phyloP scores from a whole-genome alignment of 177 flowering plant species.

The Vitis hybrid region DNA sequence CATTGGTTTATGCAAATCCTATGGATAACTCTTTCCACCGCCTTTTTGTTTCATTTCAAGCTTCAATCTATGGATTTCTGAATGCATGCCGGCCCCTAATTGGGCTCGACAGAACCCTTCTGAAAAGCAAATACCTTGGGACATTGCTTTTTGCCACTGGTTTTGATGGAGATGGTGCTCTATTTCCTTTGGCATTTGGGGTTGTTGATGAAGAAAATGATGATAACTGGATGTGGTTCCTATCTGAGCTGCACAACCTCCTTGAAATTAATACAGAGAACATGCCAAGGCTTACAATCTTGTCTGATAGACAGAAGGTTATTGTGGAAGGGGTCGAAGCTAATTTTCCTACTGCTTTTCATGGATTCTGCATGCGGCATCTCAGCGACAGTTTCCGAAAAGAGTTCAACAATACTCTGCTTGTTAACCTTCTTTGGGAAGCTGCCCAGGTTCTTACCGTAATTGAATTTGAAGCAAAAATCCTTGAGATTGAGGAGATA shows the following conservation, averaged over 20 bases:
- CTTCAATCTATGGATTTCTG: constrained; percentile 39
- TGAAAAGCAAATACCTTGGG: constrained; percentile 40
- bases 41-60: constrained; percentile 37
- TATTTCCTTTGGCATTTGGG: constrained; percentile 43
- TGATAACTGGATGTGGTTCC: constrained; percentile 46
- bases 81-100: constrained; percentile 39
- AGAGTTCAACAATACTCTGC: constrained; percentile 32
- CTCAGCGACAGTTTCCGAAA: constrained; percentile 38
- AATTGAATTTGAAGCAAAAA: constrained; percentile 28
- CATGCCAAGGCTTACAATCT: constrained; percentile 23
- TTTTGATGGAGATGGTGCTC: constrained; percentile 40
- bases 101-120: constrained; percentile 32
- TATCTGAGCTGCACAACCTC: constrained; percentile 34
- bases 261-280: constrained; percentile 42
- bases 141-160: constrained; percentile 36
- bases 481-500: constrained; percentile 30
- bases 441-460: constrained; percentile 35
- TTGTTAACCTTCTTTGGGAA: constrained; percentile 38
- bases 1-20: constrained; percentile 29
- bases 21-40: constrained; percentile 35
- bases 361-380: constrained; percentile 43
- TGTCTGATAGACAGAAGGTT: constrained; percentile 31
- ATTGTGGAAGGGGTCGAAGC: constrained; percentile 39
- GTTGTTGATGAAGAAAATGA: constrained; percentile 42
- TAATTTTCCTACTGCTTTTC: constrained; percentile 33